A percentile compares a stretch with the other conserved stretches of the same genome.
Evolutionary conservation across 2,329 filamentous ascomycete genomes (phyloP).

Genomic region (Pyrenophora graminea): DNA sequence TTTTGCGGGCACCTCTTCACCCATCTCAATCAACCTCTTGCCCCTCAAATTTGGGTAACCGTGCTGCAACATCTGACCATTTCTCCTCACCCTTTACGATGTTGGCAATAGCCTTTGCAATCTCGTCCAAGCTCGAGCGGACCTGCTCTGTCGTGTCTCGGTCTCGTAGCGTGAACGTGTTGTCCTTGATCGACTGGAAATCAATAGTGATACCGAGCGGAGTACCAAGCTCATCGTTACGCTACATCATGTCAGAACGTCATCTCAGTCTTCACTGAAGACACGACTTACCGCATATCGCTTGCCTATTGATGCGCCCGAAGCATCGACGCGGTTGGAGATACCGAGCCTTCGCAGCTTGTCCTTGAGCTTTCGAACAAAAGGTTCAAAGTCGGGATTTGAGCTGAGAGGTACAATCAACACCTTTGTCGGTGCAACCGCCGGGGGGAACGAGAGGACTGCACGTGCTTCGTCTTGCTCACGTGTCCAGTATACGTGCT

Average conservation of each 20-base stretch:
- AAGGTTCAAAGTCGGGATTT: constrained; percentile 79
- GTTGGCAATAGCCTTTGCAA: constrained; percentile 72
- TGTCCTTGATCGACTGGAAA: constrained; percentile 90
- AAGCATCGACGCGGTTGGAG: constrained; percentile 86
- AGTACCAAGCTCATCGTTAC: constrained; percentile 95
- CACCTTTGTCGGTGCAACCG: constrained; percentile 92
- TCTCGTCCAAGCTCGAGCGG: constrained; percentile 77
- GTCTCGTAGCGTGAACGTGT: constrained; percentile 84
- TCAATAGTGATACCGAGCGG: constrained; percentile 93
- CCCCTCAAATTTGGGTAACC: constrained; percentile 79
- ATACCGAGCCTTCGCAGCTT: constrained; percentile 77
- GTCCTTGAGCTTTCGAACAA: constrained; percentile 71
- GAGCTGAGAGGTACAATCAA: constrained; percentile 86
- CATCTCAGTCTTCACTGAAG: not conserved
- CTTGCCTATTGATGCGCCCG: constrained; percentile 90
- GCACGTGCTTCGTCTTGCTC: constrained; percentile 81
- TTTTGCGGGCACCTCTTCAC: no score
- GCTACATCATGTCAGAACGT: constrained; percentile 43
- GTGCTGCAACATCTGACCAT: constrained; percentile 72
- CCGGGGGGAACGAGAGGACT: constrained; percentile 73
- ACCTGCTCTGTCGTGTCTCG: constrained; percentile 88
- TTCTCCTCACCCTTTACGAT: constrained; percentile 66
- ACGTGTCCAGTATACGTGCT: constrained; percentile 95
- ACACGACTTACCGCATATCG: constrained; percentile 61
- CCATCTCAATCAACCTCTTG: constrained; percentile 40